These are phyloP conservation scores for Yamadazyma atmosphaerica DNA, from an alignment of 1,139 yeast genomes.

Conservation along the genomic window DNA sequence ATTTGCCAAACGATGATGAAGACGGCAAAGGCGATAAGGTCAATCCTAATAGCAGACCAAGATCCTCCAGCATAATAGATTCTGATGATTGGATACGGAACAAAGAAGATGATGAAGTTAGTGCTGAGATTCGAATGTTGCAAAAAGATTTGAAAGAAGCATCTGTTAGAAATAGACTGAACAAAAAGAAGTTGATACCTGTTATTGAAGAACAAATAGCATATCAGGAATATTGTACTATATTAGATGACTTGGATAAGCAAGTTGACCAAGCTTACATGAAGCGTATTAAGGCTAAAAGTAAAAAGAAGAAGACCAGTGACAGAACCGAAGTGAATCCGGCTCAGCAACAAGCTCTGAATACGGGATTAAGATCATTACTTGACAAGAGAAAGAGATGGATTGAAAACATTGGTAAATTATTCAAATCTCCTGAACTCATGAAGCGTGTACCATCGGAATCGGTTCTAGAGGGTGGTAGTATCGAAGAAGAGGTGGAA, in stretches of 20 bases:
- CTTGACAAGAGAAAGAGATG: slow-evolving; percentile 86
- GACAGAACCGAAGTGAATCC: slow-evolving; percentile 36
- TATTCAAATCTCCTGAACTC: slow-evolving; percentile 66
- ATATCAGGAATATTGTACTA: slow-evolving; percentile 90
- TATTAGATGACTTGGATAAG: slow-evolving; percentile 89
- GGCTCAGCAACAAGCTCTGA: slow-evolving; percentile 56
- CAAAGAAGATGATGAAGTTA: slow-evolving; percentile 92
- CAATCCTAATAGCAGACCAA: slow-evolving; percentile 23
- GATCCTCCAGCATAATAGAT: slow-evolving; percentile 45
- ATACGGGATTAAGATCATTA: slow-evolving; percentile 73
- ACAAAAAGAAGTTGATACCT: slow-evolving; percentile 69
- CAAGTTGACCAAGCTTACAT: slow-evolving; percentile 95
- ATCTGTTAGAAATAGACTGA: slow-evolving; percentile 60
- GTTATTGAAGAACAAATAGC: slow-evolving; percentile 88
- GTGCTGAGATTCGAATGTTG: slow-evolving; percentile 74
- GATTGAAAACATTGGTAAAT: slow-evolving; percentile 86
- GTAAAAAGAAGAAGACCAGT: slow-evolving; percentile 55
- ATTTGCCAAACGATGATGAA: slow-evolving; percentile 38
- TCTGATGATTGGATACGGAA: slow-evolving; percentile 75
- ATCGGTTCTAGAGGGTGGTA: slow-evolving; percentile 46
- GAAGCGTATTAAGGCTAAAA: slow-evolving; percentile 80
- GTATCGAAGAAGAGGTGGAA: slow-evolving; percentile 40
- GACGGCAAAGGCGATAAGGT: slow-evolving; percentile 21
- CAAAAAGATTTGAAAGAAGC: slow-evolving; percentile 70
- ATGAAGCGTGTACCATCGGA: slow-evolving; percentile 76